These are phyloP conservation scores for Comarum palustre DNA, from an alignment of 306 rosid genomes.

Conservation along the genomic window DNA sequence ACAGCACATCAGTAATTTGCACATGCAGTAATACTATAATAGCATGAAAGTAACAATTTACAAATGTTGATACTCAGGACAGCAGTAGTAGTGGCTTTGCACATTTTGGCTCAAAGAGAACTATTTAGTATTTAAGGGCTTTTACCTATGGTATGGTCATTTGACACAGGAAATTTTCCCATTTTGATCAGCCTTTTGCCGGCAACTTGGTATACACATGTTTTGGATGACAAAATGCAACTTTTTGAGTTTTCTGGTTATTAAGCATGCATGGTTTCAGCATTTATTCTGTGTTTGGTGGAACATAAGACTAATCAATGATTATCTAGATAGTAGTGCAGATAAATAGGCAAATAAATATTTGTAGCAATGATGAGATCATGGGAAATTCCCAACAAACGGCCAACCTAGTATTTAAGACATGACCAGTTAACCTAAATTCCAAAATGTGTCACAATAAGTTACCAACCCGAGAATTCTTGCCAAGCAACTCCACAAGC, in stretches of 20 bases:
- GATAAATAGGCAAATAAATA: not conserved
- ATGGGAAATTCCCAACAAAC: not conserved
- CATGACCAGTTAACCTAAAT: not conserved
- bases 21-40: not conserved
- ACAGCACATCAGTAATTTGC: not conserved
- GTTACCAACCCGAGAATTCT: constrained; percentile 72
- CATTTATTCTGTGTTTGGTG: not conserved
- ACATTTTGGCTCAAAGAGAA: not conserved
- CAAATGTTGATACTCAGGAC: not conserved
- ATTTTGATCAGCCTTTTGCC: not conserved
- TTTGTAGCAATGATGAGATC: not conserved
- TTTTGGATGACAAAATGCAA: not conserved
- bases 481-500: constrained; percentile 84
- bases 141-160: not conserved
- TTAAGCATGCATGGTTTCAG: not conserved
- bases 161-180: not conserved
- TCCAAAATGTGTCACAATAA: not conserved
- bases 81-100: not conserved
- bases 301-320: not conserved
- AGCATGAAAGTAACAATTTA: constrained; percentile 12
- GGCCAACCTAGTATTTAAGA: not conserved
- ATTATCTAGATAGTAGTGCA: not conserved
- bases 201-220: not conserved
- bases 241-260: not conserved
- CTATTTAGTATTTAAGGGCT: not conserved